phyloP scores from a whole-genome alignment of 73 alveolate species.

The Symbiodinium natans region DNA sequence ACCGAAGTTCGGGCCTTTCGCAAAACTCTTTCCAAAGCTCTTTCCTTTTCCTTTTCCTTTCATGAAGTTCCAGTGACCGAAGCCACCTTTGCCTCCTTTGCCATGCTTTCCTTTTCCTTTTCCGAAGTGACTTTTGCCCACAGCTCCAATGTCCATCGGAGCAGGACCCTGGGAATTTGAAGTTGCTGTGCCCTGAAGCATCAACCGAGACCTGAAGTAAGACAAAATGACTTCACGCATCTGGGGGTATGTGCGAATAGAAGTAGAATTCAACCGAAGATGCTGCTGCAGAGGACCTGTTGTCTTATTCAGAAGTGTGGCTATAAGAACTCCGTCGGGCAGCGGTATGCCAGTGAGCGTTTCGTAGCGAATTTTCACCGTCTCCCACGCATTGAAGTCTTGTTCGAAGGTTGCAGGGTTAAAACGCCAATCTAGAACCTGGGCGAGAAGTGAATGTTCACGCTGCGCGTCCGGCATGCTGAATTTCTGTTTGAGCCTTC shows the following conservation, averaged over 20 bases:
- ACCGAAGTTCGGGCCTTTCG: background rate
- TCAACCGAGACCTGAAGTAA: conserved; percentile 28
- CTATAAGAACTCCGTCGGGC: conserved; percentile 23
- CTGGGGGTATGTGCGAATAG: background rate
- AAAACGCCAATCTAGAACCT: background rate
- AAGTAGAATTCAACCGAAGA: background rate
- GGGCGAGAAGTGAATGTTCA: background rate
- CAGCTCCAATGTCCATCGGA: conserved; percentile 34
- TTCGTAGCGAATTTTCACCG: background rate
- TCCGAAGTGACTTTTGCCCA: conserved; percentile 7
- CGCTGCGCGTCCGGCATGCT: background rate
- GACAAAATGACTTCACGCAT: background rate
- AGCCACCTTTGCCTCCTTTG: background rate
- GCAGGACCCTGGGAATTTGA: background rate
- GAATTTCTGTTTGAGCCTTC: background rate
- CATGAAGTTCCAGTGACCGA: conserved; percentile 45
- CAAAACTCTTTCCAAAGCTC: background rate
- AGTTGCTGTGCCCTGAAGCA: background rate
- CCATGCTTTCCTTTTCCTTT: background rate
- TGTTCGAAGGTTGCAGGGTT: background rate
- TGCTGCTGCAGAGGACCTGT: background rate
- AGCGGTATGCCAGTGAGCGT: background rate
- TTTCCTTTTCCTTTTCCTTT: conserved; percentile 25
- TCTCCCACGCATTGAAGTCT: conserved; percentile 6
- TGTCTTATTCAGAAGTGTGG: conserved; percentile 22